Evolutionary conservation across 2,329 filamentous ascomycete species (phyloP).

Genomic region (Tricladium varicosporioides): DNA sequence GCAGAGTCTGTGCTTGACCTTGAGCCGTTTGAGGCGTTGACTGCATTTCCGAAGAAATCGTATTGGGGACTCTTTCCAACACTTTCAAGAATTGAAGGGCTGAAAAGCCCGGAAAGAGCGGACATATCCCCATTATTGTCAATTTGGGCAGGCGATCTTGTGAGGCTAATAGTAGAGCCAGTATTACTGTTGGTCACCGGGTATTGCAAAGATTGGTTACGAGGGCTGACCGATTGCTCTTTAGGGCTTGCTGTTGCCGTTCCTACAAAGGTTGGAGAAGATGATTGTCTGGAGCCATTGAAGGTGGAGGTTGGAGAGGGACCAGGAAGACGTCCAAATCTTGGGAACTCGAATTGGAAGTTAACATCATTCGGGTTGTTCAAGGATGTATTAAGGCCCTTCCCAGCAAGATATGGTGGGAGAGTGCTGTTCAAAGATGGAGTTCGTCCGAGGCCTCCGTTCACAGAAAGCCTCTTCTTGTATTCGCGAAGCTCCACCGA

Average conservation of each 20-base stretch:
- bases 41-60: conserved; percentile 42
- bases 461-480: conserved; percentile 75
- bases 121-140: conserved; percentile 42
- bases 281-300: conserved; percentile 21
- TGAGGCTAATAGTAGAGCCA: conserved; percentile 29
- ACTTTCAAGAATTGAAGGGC: conserved; percentile 49
- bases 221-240: conserved; percentile 28
- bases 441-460: conserved; percentile 23
- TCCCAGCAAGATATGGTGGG: conserved; percentile 36
- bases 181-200: conserved; percentile 35
- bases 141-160: conserved; percentile 21
- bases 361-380: conserved; percentile 70
- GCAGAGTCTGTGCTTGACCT: conserved; percentile 37
- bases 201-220: conserved; percentile 25
- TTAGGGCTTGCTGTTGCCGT: conserved; percentile 22
- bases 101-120: conserved; percentile 59
- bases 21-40: conserved; percentile 43
- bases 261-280: conserved; percentile 21
- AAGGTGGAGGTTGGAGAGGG: conserved; percentile 29
- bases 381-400: conserved; percentile 47
- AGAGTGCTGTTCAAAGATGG: conserved; percentile 20
- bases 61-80: conserved; percentile 40
- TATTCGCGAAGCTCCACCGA: conserved; percentile 85
- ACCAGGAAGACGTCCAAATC: conserved; percentile 73
- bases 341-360: conserved; percentile 95